Evolutionary conservation across 352 stramenopile species (phyloP), one percentile per base, ranked within the genome.

Genomic region (Globisporangium iwayamae): DNA sequence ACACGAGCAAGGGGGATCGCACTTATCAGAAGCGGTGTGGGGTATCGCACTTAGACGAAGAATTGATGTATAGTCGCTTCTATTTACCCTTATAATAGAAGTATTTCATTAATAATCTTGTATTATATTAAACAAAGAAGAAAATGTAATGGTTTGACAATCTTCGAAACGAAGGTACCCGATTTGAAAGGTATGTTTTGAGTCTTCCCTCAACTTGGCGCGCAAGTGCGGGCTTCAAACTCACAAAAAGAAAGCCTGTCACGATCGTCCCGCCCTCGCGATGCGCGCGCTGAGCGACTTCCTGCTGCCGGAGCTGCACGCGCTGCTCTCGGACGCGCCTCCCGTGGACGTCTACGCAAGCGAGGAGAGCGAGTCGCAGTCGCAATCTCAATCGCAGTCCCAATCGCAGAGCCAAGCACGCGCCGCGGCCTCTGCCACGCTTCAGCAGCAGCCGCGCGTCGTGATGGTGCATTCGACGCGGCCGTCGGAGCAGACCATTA

Each of bases 351-450:
- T 74, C 55, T 70, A 73, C 43, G 41, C 69, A 39, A 87, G 76
- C 50, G 78, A 91, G 58, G 75, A 88, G 14, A 90, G 72, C 56
- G 80, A 89, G 69, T 84, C 82, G 28, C 76, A 85, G 56, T 22
- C 60, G 11, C 59, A 59, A 14, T 47, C 7, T 10, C 50, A 66
- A 20, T 55, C 50, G 16, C 53, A 59, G n/a, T 47, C 7, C 18
- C 50, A 66, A 20, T 55, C 50, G 16, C 53, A 67, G 62, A 67
- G 46, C 25, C 62, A 67, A 39, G 59, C 50, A 18, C 22, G 25
- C 10, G 25, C 75, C 75, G 28, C 70, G 18, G 52, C 30, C 4
- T 43, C 52, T 45, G 32, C 32, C 20, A 22, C 46, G 32, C 53
- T 16, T 43, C 62, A 58, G 11, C 43, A 55, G 28, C 22, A 41